Base-by-base conservation (phyloP, 352 stramenopile genomes). In the Globisporangium uncinulatum region DNA sequence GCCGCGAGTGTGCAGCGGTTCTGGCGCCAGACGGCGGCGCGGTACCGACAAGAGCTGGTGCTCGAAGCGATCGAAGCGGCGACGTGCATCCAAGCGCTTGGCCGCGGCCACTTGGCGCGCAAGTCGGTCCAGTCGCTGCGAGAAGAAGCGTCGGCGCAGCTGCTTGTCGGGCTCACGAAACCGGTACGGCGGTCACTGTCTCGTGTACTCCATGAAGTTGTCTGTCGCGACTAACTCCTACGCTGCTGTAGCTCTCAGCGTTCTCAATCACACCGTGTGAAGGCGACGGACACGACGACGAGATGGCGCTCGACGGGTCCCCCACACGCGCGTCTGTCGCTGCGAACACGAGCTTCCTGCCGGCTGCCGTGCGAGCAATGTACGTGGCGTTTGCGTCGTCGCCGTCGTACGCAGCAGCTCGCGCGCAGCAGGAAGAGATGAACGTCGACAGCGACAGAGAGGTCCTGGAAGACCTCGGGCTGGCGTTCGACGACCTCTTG, bases 81-180 rank as follows among this genome's bases (percentile, higher is more conserved):
- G 5, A 87, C 71, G 24, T 91, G 73, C 46, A 91, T 91, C 55
- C 81, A 91, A 61, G 76, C 81, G 21, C 65, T 87, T 4, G 63
- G 70, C 10, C 77, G 79, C 29, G 78, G 81, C 3, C 74, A 87
- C 52, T 55, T 88, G 37, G 58, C 67, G 19, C 66, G 81, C 6
- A 80, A 76, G 57, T 83, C 77, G 3, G 29, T 69, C n/a, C 66
- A 74, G 51, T 78, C 69, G n/a, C 65, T 86, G 0, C 57, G 57
- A 56, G 51, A 54, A 3, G 77, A 54, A 3, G 77, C 73, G 15
- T 59, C 56, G 0, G 71, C 63, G 3, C 54, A 58, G 32, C 10
- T 36, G 32, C 10, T 36, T 6, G 32, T 51, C 6, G 50, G 56
- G 10, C 57, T 69, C 20, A 53, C 41, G 3, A 65, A 66, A 15